Evolutionary conservation across 306 rosid species (phyloP), one percentile per base, ranked within the genome.

Genomic region (Lagenaria siceraria): DNA sequence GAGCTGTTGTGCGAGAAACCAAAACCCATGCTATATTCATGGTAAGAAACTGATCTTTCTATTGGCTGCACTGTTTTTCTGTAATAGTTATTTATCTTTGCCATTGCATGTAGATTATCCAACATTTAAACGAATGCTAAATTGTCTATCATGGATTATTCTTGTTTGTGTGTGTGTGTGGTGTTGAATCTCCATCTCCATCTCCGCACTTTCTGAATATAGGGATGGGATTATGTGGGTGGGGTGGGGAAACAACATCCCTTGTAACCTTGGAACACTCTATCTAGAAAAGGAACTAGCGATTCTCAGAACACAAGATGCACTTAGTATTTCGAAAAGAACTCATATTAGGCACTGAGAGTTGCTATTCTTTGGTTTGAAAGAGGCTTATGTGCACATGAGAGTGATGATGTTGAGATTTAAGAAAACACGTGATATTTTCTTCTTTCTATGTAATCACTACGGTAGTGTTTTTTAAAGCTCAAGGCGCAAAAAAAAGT

Each of bases 1-100:
- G 88, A 92, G 92, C 86, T 95, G 97, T 86, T 95, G 99, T 80
- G 84, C 96, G 3, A 95, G 84, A 80, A 92, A 94, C 75, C 99
- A 95, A 85, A 95, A 95, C 78, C 97, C 97, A 40, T 95, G 99
- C 81, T 87, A 87, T 62, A 95, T 95, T 85, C 99, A 95, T 13
- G 99, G 99, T 90, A 84, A 15, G 58, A 71, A 71, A 27, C 15
- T 25, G 76, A 48, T 71, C 40, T 70, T 13, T 70, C 14, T 43
- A 15, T 70, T 70, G 35, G 58, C 18, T 69, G n/a, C 17, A 70
- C 38, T 25, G 21, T 46, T 46, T 12, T 0, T 46, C 52, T 46
- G 55, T 22, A 27, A 13, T 17, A 4, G 15, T 25, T 72, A 15
- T 0, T 27, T 48, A 8, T 49, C 2, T 25, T 8, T 27, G 22